A percentile compares a stretch with the other conserved stretches of the same genome.
Evolutionary conservation across 345 rosid genomes (phyloP).

Genomic region (Eucalyptus grandis): DNA sequence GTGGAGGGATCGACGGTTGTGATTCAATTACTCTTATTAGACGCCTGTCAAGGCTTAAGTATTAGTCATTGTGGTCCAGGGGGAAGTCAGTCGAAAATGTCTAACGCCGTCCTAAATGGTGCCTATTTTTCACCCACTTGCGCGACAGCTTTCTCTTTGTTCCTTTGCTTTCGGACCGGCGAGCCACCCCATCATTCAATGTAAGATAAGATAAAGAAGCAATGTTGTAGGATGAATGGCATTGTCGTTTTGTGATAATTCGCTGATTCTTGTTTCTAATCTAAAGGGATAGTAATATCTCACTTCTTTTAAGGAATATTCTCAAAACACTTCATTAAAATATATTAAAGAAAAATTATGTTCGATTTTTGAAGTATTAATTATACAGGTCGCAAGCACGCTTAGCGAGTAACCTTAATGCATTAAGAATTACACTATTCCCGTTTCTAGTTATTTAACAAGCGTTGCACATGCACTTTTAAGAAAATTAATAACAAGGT

Average conservation of each 20-base stretch:
- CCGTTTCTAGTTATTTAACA: not conserved
- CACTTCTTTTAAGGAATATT: not conserved
- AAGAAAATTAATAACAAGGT: not conserved
- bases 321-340: not conserved
- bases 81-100: not conserved
- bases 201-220: not conserved
- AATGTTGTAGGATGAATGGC: not conserved
- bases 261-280: not conserved
- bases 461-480: not conserved
- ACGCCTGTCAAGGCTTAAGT: not conserved
- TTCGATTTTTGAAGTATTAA: not conserved
- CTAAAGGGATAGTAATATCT: not conserved
- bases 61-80: not conserved
- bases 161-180: not conserved
- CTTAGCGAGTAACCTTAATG: too few species aligned
- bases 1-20: not conserved
- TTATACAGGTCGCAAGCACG: fast-evolving
- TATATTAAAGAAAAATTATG: not conserved
- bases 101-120: not conserved
- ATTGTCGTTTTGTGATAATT: not conserved
- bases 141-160: not conserved
- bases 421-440: not conserved
- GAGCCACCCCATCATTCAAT: not conserved
- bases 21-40: not conserved
- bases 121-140: not conserved